Base-by-base conservation (phyloP, 2,329 filamentous ascomycete genomes). In the Neonectria neomacrospora region DNA sequence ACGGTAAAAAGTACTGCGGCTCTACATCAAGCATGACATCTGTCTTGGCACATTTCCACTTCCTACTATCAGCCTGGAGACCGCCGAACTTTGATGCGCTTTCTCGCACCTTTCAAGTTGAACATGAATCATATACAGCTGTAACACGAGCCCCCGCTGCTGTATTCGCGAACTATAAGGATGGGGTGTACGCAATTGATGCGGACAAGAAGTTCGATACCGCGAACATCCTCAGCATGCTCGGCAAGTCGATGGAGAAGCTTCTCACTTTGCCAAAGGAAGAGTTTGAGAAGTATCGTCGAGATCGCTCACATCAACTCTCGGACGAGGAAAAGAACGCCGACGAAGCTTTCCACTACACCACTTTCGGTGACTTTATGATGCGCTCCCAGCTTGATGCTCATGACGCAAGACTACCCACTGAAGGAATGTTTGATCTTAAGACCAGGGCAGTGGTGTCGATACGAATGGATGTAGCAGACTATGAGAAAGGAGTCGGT, bases 1-100 rank as follows among this genome's bases (percentile, higher is more conserved):
- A 91, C 64, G 80, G 83, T 12, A 93, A 90, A 76, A 96, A 91
- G 74, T 99, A 96, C 75, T 90, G 94, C 11, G 96, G 96, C 10
- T 99, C 96, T 12, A 98, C 96, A 0, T 99, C 96, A 2, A 98
- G 95, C 79, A 97, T 97, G 94, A 97, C 95, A 1, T 84, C 90
- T 2, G 89, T 92, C 54, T 83, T 99, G 47, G 87, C 91, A 2
- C 96, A 99, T 73, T 97, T 99, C 74, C 96, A 99, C 77, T 98
- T 89, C 73, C 85, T 99, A 3, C 83, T 99, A 10, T 98, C 95
- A 0, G 81, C 85, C 7, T 98, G 93, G 91, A 89, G 96, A 56
- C 81, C 83, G 2, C 83, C 97, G 63, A 91, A 93, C 64, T 80
- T 88, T 16, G 77, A 80, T 0, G 87, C 87, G 73, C 75, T 97